Base-by-base conservation (phyloP, 352 stramenopile genomes). In the Phytophthora syringae region DNA sequence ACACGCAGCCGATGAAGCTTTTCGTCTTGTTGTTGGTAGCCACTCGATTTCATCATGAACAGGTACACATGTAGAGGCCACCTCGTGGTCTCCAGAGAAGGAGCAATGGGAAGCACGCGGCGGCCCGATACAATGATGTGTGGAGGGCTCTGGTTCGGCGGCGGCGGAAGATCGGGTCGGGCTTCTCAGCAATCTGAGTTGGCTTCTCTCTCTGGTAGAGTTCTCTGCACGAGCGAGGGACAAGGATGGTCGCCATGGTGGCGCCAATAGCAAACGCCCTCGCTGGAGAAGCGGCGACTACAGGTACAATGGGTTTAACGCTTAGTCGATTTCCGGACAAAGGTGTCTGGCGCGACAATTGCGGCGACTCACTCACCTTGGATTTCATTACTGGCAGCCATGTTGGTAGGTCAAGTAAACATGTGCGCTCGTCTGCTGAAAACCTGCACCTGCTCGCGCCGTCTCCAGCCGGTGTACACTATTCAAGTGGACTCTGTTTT, bases 61-160 rank as follows among this genome's bases (percentile, higher is more conserved):
- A 24, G 9, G 36, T 20, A 24, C 21, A 37, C 43, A 55, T 59
- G 54, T 67, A 70, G 55, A 66, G 53, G 37, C 21, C 43, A 50
- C 63, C 34, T 49, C 30, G 50, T n/a, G n/a, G n/a, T 65, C 60
- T 53, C 39, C 39, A 53, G 37, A 70, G 50, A 61, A 71, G 42
- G 18, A 21, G 32, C 55, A 50, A 71, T 66, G 63, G 63, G 58
- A 65, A 66, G 55, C 55, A 62, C 39, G 28, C 37, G 40, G 22
- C 37, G 40, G 27, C 45, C 59, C 27, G 18, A 51, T 43, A 18
- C n/a, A 28, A 42, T 65, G 62, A 70, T 70, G 63, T n/a, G 63
- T 70, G 63, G 63, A 70, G 63, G 63, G 63, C 47, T 66, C 39
- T n/a, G n/a, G n/a, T n/a, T n/a, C n/a, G n/a, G n/a, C n/a, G n/a